Evolutionary conservation across 345 rosid genomes (phyloP).

Genomic region (Psidium guajava): DNA sequence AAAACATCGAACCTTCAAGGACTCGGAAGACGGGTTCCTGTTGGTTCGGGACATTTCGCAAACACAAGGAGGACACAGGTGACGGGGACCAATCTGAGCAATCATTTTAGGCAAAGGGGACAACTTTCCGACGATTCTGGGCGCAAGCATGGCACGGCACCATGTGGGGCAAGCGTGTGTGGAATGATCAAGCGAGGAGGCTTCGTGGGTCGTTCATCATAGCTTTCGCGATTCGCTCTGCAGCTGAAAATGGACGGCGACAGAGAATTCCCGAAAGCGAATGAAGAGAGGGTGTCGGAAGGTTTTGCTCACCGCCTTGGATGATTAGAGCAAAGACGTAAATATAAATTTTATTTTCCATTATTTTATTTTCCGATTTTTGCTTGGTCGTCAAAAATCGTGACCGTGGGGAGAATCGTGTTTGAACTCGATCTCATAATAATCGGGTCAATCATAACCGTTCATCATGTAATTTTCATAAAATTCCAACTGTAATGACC

Average conservation of each 20-base stretch:
- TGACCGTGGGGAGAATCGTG: not conserved
- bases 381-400: not conserved
- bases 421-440: not conserved
- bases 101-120: not conserved
- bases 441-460: not conserved
- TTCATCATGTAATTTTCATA: not conserved
- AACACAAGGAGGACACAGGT: constrained; percentile 4
- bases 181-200: not conserved
- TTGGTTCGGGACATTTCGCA: constrained; percentile 9
- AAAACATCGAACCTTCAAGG: not conserved
- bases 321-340: not conserved
- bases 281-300: not conserved
- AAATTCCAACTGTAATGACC: fast-evolving
- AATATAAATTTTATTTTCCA: not conserved
- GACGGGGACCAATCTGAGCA: not conserved
- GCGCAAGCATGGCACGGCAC: not conserved
- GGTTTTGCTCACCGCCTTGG: not conserved
- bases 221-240: not conserved
- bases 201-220: not conserved
- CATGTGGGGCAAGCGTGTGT: not conserved
- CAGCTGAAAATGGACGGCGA: not conserved
- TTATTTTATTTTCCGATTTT: fast-evolving
- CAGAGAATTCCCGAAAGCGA: not conserved
- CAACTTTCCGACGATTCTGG: not conserved
- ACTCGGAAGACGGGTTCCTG: constrained; percentile 12